Evolutionary conservation across 495 filamentous ascomycete species (phyloP).

Genomic region (Chaetomium cochliodes): DNA sequence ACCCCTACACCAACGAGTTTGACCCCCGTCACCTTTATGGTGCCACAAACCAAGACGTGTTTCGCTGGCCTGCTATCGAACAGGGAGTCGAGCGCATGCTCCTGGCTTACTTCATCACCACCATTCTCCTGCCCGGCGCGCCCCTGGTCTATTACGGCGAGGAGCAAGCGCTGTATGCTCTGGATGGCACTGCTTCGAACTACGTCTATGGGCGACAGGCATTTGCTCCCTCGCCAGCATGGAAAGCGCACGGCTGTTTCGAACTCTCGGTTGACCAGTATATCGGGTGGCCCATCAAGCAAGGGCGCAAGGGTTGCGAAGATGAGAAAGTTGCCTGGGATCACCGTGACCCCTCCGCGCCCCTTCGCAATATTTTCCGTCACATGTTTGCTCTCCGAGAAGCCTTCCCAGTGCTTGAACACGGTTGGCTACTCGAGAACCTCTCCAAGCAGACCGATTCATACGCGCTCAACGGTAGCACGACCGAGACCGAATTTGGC

Average conservation of each 20-base stretch:
- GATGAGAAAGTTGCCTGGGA: conserved; percentile 60
- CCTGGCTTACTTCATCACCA: conserved; percentile 63
- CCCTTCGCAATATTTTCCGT: conserved; percentile 65
- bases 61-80: conserved; percentile 68
- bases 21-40: conserved; percentile 73
- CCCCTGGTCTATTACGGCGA: conserved; percentile 68
- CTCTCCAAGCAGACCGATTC: conserved; percentile 60
- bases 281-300: conserved; percentile 57
- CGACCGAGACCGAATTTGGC: conserved; percentile 59
- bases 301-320: conserved; percentile 56
- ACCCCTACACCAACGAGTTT: conserved; percentile 63
- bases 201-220: conserved; percentile 70
- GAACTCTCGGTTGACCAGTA: conserved; percentile 56
- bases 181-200: conserved; percentile 66
- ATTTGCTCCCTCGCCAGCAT: conserved; percentile 65
- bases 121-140: conserved; percentile 64
- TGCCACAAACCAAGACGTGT: conserved; percentile 70
- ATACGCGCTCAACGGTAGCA: conserved; percentile 55
- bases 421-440: conserved; percentile 60
- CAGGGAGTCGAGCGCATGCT: conserved; percentile 62
- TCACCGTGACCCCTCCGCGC: conserved; percentile 68
- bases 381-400: conserved; percentile 64
- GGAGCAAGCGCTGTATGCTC: conserved; percentile 66
- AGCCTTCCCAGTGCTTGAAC: conserved; percentile 59
- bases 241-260: conserved; percentile 71